A percentile compares a stretch with the other conserved stretches of the same genome.
phyloP scores from a whole-genome alignment of 371 early-diverging fungal genomes.

The Apophysomyces trapeziformis region DNA sequence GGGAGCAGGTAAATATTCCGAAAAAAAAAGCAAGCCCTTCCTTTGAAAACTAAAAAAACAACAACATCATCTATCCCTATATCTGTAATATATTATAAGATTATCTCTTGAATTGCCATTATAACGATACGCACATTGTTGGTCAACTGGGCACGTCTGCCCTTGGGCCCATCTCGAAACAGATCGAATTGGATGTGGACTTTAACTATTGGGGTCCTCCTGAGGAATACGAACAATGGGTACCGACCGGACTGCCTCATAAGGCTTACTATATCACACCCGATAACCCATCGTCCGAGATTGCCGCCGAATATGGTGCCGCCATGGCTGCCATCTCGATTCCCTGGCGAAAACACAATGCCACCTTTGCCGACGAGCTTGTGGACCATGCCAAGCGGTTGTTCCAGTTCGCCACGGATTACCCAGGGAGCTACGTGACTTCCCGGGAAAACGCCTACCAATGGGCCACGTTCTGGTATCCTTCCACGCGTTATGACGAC shows the following conservation, averaged over 20 bases:
- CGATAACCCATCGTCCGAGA: slow-evolving; percentile 57
- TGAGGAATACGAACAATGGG: slow-evolving; percentile 62
- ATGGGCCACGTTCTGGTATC: slow-evolving; percentile 61
- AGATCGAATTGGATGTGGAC: slow-evolving; percentile 55
- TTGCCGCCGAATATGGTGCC: slow-evolving; percentile 58
- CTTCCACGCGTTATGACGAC: slow-evolving; percentile 53
- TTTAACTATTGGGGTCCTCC: slow-evolving; percentile 67
- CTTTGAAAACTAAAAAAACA: too few species aligned
- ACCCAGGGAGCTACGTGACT: slow-evolving; percentile 53
- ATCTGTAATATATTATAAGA: slow-evolving; percentile 33
- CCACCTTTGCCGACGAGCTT: slow-evolving; percentile 48
- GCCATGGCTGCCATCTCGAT: slow-evolving; percentile 54
- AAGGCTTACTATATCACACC: slow-evolving; percentile 53
- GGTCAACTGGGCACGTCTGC: slow-evolving; percentile 59
- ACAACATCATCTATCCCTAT: neutral
- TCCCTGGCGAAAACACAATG: slow-evolving; percentile 48
- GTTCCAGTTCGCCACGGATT: slow-evolving; percentile 50
- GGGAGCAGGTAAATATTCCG: slow-evolving; percentile 50
- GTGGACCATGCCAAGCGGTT: slow-evolving; percentile 51
- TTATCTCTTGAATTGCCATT: slow-evolving; percentile 55
- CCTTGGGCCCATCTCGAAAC: slow-evolving; percentile 49
- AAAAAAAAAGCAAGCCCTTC: too few species aligned
- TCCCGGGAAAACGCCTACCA: slow-evolving; percentile 49
- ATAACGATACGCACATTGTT: slow-evolving; percentile 56
- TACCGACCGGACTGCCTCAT: slow-evolving; percentile 52